These are phyloP conservation scores for Cordia subcordata DNA, from an alignment of 257 asterid genomes.

Conservation along the genomic window DNA sequence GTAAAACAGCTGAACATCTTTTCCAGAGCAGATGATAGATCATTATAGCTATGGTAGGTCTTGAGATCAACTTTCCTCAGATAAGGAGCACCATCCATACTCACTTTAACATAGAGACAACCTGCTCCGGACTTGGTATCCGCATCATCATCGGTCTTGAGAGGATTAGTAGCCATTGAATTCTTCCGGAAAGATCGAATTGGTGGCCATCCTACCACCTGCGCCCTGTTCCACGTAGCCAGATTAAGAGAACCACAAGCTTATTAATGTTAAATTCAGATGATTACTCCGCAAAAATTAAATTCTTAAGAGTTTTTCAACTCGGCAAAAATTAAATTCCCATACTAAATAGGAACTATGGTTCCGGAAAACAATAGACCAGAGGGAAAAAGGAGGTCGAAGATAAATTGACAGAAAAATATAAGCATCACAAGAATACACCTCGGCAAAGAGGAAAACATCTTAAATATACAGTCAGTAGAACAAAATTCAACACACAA, in stretches of 20 bases:
- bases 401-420: no score
- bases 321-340: no score
- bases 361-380: background rate
- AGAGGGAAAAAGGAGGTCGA: no score
- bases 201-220: slow-evolving; percentile 96
- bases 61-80: slow-evolving; percentile 45
- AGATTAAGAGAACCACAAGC: slow-evolving; percentile 1
- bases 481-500: background rate
- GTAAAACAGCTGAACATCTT: slow-evolving; percentile 39
- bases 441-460: no score
- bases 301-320: no score
- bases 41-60: slow-evolving; percentile 27
- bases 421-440: no score
- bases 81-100: slow-evolving; percentile 49
- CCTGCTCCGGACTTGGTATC: slow-evolving; percentile 28
- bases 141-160: slow-evolving; percentile 24
- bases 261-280: background rate
- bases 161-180: slow-evolving; percentile 41
- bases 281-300: background rate
- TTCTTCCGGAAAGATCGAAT: slow-evolving; percentile 79
- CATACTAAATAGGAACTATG: background rate
- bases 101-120: slow-evolving; percentile 43
- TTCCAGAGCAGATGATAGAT: slow-evolving; percentile 39
- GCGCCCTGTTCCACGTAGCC: slow-evolving; percentile 51
- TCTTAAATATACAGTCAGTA: background rate